Evolutionary conservation across 1,284 basidiomycete genomes (phyloP).

Genomic region (Sporisorium reilianum): DNA sequence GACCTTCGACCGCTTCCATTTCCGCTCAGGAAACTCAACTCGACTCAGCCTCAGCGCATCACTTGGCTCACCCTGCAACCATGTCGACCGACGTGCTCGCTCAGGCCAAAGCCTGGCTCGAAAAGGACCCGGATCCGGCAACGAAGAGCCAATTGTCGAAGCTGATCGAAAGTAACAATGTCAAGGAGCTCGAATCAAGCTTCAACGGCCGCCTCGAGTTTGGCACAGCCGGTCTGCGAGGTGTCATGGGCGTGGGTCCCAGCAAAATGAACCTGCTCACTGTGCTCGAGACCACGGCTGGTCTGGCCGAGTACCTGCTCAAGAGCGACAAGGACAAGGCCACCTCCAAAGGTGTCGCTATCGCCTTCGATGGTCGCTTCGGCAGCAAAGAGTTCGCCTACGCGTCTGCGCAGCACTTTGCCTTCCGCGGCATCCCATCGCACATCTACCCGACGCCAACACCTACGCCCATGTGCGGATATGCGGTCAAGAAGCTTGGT

Average conservation of each 20-base stretch:
- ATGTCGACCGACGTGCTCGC: slow-evolving; percentile 35
- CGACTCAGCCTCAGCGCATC: neutral
- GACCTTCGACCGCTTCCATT: neutral
- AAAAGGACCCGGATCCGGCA: slow-evolving; percentile 53
- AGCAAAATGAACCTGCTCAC: slow-evolving; percentile 63
- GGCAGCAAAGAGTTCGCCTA: slow-evolving; percentile 57
- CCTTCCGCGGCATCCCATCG: slow-evolving; percentile 48
- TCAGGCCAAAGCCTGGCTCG: slow-evolving; percentile 56
- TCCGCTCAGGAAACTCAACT: neutral
- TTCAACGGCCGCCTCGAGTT: slow-evolving; percentile 58
- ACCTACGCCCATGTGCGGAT: slow-evolving; percentile 60
- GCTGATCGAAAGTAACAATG: slow-evolving; percentile 44
- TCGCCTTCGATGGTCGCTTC: slow-evolving; percentile 62
- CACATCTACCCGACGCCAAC: slow-evolving; percentile 48
- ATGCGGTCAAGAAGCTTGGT: slow-evolving; percentile 56
- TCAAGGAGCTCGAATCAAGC: slow-evolving; percentile 46
- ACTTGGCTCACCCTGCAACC: neutral
- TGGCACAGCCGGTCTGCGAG: slow-evolving; percentile 60
- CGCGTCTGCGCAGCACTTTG: slow-evolving; percentile 55
- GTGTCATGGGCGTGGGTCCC: slow-evolving; percentile 58
- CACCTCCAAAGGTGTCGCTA: slow-evolving; percentile 55
- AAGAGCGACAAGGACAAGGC: slow-evolving; percentile 35
- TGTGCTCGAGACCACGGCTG: slow-evolving; percentile 57
- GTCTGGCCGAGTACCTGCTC: slow-evolving; percentile 52
- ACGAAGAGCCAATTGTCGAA: slow-evolving; percentile 41